Evolutionary conservation across 371 early-diverging fungal genomes (phyloP).

Genomic region (Capillidium rhysosporum): DNA sequence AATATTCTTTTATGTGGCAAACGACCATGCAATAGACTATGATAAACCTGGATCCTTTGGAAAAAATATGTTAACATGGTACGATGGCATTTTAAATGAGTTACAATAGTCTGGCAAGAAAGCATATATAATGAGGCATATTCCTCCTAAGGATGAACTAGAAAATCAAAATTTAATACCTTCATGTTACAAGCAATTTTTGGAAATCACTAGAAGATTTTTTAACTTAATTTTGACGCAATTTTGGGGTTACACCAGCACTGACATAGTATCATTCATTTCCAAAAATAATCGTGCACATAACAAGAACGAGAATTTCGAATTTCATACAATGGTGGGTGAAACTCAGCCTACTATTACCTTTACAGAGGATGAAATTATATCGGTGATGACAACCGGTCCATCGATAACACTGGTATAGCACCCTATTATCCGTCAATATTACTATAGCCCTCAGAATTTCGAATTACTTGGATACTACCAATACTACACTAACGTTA

Average conservation of each 20-base stretch:
- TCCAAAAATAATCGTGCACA: neutral
- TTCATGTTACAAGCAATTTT: conserved; percentile 17
- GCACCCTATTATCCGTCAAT: conserved; percentile 28
- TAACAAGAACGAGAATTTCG: neutral
- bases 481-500: conserved; percentile 28
- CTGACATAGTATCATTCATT: conserved; percentile 1
- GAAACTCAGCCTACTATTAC: too few species aligned
- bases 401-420: conserved; percentile 7
- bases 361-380: neutral
- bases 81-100: conserved; percentile 8
- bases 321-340: neutral
- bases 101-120: conserved; percentile 4
- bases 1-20: conserved; percentile 13
- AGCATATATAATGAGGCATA: conserved; percentile 22
- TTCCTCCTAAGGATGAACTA: conserved; percentile 22
- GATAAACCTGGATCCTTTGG: conserved; percentile 11
- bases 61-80: conserved; percentile 15
- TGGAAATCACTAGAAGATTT: conserved; percentile 20
- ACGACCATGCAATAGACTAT: conserved; percentile 13
- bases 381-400: conserved; percentile 4
- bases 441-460: conserved; percentile 15
- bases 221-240: conserved; percentile 18
- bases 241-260: conserved; percentile 19
- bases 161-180: conserved; percentile 10
- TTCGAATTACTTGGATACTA: conserved; percentile 15